These are phyloP conservation scores for Aureobasidium lini DNA, from an alignment of 2,329 filamentous ascomycete species.

Conservation along the genomic window DNA sequence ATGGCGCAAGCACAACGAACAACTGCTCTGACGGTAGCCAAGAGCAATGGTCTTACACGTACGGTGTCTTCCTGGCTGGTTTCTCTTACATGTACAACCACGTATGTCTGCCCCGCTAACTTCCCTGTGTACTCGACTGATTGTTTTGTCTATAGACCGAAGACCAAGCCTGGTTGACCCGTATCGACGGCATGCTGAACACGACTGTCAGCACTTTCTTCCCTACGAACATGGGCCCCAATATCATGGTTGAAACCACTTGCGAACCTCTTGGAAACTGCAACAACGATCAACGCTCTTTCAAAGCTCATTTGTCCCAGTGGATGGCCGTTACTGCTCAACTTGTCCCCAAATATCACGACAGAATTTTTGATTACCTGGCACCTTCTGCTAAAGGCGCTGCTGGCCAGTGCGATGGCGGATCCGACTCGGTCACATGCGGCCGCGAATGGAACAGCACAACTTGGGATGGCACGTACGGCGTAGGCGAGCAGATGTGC, in stretches of 20 bases:
- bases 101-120: not conserved
- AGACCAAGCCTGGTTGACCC: slow-evolving; percentile 22
- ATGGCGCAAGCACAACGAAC: slow-evolving; percentile 44
- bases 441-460: slow-evolving; percentile 34
- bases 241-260: slow-evolving; percentile 57
- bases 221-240: slow-evolving; percentile 38
- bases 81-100: slow-evolving; percentile 13
- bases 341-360: slow-evolving; percentile 31
- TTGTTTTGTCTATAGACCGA: not conserved
- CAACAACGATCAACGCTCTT: slow-evolving; percentile 63
- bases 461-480: slow-evolving; percentile 36
- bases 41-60: slow-evolving; percentile 36
- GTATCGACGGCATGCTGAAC: slow-evolving; percentile 14
- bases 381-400: slow-evolving; percentile 46
- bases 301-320: slow-evolving; percentile 60
- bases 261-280: slow-evolving; percentile 58
- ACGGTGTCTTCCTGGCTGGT: slow-evolving; percentile 32
- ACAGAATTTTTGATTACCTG: slow-evolving; percentile 40
- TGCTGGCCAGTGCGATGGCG: slow-evolving; percentile 46
- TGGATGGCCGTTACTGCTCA: slow-evolving; percentile 36
- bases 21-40: slow-evolving; percentile 46
- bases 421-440: slow-evolving; percentile 30
- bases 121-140: not conserved
- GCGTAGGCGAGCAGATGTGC: slow-evolving; percentile 48
- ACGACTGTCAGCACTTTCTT: slow-evolving; percentile 40